Base-by-base conservation (phyloP, 805 yeast species). In the Wickerhamomyces canadensis region DNA sequence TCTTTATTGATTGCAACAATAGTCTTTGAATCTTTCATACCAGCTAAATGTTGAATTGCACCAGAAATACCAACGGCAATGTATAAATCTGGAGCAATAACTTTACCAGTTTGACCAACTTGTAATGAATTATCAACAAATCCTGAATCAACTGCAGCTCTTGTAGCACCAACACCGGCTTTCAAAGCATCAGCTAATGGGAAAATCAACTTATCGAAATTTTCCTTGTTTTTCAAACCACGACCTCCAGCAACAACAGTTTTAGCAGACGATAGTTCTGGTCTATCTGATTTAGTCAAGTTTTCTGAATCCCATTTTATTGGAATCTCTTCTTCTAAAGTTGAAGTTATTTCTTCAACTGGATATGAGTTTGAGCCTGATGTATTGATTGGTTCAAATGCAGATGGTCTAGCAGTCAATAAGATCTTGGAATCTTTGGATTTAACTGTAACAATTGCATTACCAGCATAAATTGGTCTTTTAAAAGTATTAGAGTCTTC, bases 121-220 rank as follows among this genome's bases (percentile, higher is more conserved):
- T 91, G 98, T 52, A 91, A 72, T 8, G 98, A 88, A 66, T 91
- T 93, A 57, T 93, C 98, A 57, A 95, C 88, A 60, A 76, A 88
- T 0, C 97, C 98, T 31, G 94, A 73, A 63, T 91, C 98, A 18
- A 93, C 98, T 24, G 98, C 98, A 15, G 97, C 98, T 61, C 98
- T 80, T 7, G 96, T 86, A 4, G 98, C 98, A 54, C 98, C 98
- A 34, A 91, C 82, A 37, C 95, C 98, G 3, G 98, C 98, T n/a
- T 93, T 91, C 41, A 91, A 66, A 42, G 83, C 72, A 40, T 77
- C 79, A 7, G 98, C 97, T 47, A 91, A 68, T 35, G 98, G 98
- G 49, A 72, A 76, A 37, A 93, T 68, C 41, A 86, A 48, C 37
- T 70, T 58, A 38, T 85, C 94, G 60, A 91, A 91, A 40, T 83